Evolutionary conservation across 768 basidiomycete genomes (phyloP).

Genomic region (Tylopilus sp.): DNA sequence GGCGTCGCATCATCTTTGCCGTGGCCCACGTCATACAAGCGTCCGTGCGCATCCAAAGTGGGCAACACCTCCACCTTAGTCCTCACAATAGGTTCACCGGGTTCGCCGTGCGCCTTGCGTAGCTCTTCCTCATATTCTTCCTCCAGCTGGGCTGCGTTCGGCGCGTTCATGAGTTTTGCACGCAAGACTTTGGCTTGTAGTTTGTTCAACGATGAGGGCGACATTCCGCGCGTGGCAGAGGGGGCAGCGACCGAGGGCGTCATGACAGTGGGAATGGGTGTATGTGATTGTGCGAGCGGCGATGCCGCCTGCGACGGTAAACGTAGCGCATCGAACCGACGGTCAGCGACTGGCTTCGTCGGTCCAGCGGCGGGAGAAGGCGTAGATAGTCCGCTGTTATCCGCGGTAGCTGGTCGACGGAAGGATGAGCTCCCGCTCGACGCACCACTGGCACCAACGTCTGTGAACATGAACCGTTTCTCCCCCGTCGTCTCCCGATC

Average conservation of each 20-base stretch:
- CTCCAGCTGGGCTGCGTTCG: constrained; percentile 76
- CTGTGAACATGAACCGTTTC: constrained; percentile 66
- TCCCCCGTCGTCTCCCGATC: constrained; percentile 40
- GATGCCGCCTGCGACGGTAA: constrained; percentile 58
- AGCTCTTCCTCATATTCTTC: constrained; percentile 78
- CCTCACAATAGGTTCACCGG: constrained; percentile 38
- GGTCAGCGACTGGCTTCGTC: constrained; percentile 39
- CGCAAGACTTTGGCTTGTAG: constrained; percentile 91
- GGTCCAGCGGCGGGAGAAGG: constrained; percentile 40
- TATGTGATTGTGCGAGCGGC: constrained; percentile 59
- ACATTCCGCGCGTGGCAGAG: constrained; percentile 47
- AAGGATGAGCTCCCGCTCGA: constrained; percentile 88
- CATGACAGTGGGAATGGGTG: constrained; percentile 90
- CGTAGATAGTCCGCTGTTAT: constrained; percentile 54
- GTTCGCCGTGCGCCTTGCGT: constrained; percentile 45
- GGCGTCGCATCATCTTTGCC: constrained; percentile 55
- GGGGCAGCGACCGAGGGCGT: constrained; percentile 52
- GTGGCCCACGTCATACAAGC: constrained; percentile 87
- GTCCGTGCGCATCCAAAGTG: constrained; percentile 79
- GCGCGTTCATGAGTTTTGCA: constrained; percentile 82
- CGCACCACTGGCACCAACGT: constrained; percentile 54
- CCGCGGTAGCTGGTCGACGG: constrained; percentile 69
- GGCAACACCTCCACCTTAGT: constrained; percentile 82
- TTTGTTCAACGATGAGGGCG: constrained; percentile 82
- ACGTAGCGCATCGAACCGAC: constrained; percentile 59